These are phyloP conservation scores for Saccharomycopsis fermentans DNA, from an alignment of 805 yeast genomes.

Conservation along the genomic window DNA sequence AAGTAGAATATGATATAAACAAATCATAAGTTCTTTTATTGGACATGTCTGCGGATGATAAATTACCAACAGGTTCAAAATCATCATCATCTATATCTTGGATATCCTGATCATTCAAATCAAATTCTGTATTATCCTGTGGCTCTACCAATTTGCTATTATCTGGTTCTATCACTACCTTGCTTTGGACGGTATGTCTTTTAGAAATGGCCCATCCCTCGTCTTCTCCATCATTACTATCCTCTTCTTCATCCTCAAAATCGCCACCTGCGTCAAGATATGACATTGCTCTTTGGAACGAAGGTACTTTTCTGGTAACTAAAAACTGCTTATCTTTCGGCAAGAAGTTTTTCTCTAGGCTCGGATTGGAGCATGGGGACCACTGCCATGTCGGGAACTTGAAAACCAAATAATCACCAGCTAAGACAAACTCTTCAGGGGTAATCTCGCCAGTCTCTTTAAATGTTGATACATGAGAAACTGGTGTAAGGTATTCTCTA, in stretches of 20 bases:
- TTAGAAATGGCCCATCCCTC: constrained; percentile 24
- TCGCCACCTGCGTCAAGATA: constrained; percentile 34
- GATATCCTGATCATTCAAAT: constrained; percentile 21
- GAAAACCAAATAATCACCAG: constrained; percentile 86
- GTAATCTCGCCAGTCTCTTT: constrained; percentile 82
- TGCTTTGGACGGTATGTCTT: constrained; percentile 34
- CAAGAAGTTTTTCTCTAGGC: constrained; percentile 49
- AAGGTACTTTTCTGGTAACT: constrained; percentile 85
- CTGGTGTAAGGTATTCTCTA: constrained; percentile 90
- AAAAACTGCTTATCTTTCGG: constrained; percentile 83
- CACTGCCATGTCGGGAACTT: constrained; percentile 98
- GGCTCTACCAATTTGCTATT: constrained; percentile 1
- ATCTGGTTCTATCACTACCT: background rate
- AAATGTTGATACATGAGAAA: constrained; percentile 79
- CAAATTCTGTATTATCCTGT: background rate
- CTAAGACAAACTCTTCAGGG: constrained; percentile 88
- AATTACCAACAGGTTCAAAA: constrained; percentile 25
- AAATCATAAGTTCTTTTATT: constrained; percentile 70
- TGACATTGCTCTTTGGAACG: constrained; percentile 56
- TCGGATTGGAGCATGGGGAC: constrained; percentile 50
- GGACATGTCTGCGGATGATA: constrained; percentile 19
- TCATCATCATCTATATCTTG: constrained; percentile 42
- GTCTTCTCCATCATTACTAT: constrained; percentile 42
- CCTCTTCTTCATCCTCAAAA: constrained; percentile 29
- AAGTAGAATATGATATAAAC: constrained; percentile 86